Conservation (phyloP, 1,139 yeast genomes). For the Candida freyschussii region DNA sequence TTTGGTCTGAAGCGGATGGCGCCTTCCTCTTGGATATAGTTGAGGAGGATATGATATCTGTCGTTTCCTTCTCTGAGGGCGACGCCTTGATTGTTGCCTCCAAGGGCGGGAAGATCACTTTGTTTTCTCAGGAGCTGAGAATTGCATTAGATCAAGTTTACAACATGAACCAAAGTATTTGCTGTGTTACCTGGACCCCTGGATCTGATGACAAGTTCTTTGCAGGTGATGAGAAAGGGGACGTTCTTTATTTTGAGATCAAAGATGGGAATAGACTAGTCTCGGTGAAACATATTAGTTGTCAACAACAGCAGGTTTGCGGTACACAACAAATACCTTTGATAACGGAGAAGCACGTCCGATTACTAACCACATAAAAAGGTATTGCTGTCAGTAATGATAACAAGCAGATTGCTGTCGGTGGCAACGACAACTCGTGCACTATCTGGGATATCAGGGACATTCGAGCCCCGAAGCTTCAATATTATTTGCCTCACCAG, state of each 20-base stretch:
- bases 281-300: slow-evolving; percentile 34
- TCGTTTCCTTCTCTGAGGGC: slow-evolving; percentile 50
- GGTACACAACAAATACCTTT: slow-evolving; percentile 40
- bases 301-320: slow-evolving; percentile 65
- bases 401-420: slow-evolving; percentile 53
- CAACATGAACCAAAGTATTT: slow-evolving; percentile 39
- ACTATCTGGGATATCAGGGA: slow-evolving; percentile 58
- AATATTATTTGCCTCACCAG: slow-evolving; percentile 49
- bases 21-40: slow-evolving; percentile 35
- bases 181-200: slow-evolving; percentile 62
- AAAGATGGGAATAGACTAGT: slow-evolving; percentile 18
- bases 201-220: slow-evolving; percentile 37
- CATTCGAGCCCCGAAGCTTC: slow-evolving; percentile 37
- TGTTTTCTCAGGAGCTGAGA: slow-evolving; percentile 35
- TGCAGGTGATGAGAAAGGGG: slow-evolving; percentile 70
- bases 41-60: slow-evolving; percentile 44
- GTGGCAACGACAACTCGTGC: slow-evolving; percentile 71
- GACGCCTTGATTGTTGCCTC: slow-evolving; percentile 57
- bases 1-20: slow-evolving; percentile 58
- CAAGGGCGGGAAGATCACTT: slow-evolving; percentile 41
- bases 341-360: too few relatives aligned
- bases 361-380: too few relatives aligned
- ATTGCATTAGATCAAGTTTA: slow-evolving; percentile 26
- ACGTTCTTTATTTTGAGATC: slow-evolving; percentile 43
- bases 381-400: slow-evolving; percentile 52